Base-by-base conservation (phyloP, 108 stramenopile species). In the Mediolabrus comicus region DNA sequence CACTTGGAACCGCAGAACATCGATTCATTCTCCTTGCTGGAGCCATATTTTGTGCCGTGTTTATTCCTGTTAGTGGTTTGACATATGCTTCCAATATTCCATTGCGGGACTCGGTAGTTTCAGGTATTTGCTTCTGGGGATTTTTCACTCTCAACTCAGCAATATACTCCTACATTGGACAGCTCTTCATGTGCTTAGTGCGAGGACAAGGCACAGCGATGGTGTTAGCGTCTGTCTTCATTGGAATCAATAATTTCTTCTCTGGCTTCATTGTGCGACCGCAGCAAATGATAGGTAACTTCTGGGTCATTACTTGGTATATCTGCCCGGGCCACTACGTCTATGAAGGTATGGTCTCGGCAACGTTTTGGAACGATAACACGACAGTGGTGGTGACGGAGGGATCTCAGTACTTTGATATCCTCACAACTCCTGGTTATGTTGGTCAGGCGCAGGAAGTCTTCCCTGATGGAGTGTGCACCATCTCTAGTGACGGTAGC, bases 311-410 rank as follows among this genome's bases (percentile, higher is more conserved):
- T 1, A 70, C 91, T 0, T 92, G 87, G 33, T 87, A 79, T 71
- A 85, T 89, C 0, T 83, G 68, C 16, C 91, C 87, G 43, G 88
- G 91, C 12, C 91, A 89, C 54, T 92, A 84, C 61, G 88, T 92
- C 4, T 87, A 85, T 59, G 88, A 92, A 61, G 91, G 88, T 9
- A 61, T 92, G 25, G 67, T 84, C 25, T 68, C 75, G n/a, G 74
- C 85, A 7, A 67, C 84, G 46, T 92, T 83, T 62, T 38, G 53
- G 30, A 60, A 34, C 12, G 84, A 86, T 36, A 14, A 53, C n/a
- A 72, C 82, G 33, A 60, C 68, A 14, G 77, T 84, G 25, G 70
- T 84, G 6, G 64, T 73, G 13, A 79, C 80, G 12, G 52, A 49
- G 10, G 77, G 71, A 9, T 84, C 83, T 53, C 83, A 84, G 36